phyloP scores from a whole-genome alignment of 2,329 filamentous ascomycete species.

The Aspergillus latus region DNA sequence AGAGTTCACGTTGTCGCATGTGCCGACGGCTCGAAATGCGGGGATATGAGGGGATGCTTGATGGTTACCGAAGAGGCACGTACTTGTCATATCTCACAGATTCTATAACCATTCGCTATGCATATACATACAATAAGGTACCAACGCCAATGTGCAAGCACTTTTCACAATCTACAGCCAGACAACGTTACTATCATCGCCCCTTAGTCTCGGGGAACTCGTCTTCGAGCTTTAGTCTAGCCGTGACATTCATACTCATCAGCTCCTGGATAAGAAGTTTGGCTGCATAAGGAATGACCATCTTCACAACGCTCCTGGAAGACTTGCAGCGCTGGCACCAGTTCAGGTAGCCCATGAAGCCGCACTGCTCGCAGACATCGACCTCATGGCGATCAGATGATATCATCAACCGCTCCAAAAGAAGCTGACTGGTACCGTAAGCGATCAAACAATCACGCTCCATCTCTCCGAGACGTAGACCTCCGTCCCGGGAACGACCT shows the following conservation, averaged over 20 bases:
- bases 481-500: constrained; percentile 88
- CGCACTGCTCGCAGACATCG: constrained; percentile 91
- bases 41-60: constrained; percentile 1
- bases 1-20: background rate
- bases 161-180: background rate
- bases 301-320: constrained; percentile 78
- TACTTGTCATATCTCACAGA: background rate
- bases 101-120: constrained; percentile 24
- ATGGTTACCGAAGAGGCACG: background rate
- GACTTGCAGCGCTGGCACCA: constrained; percentile 93
- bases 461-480: constrained; percentile 94
- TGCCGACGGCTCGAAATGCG: constrained; percentile 6
- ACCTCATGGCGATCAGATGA: constrained; percentile 87
- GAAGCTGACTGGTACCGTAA: constrained; percentile 88
- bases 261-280: constrained; percentile 95
- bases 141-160: constrained; percentile 14
- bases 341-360: constrained; percentile 90
- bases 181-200: constrained; percentile 20
- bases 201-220: constrained; percentile 69
- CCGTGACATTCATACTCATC: constrained; percentile 98
- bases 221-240: constrained; percentile 84
- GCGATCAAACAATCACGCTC: constrained; percentile 97
- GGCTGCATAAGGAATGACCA: constrained; percentile 96
- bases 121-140: constrained; percentile 22
- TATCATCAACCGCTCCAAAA: constrained; percentile 92